Percentiles rank a stretch among this genome's conserved stretches.
Evolutionary conservation across 2,329 filamentous ascomycete genomes (phyloP).

Genomic region (Pyrenophora seminiperda): DNA sequence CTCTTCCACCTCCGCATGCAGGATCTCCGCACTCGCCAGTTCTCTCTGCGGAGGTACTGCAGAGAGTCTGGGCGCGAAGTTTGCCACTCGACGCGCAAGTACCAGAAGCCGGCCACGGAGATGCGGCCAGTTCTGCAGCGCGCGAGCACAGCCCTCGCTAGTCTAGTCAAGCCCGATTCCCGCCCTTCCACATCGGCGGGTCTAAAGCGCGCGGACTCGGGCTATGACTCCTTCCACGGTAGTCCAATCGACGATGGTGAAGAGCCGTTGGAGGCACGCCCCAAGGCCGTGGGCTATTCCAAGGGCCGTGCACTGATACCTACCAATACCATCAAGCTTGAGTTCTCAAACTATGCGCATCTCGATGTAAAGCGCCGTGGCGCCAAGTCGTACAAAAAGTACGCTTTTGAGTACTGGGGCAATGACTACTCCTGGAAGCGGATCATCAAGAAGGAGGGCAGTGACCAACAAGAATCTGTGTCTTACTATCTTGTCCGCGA

Average conservation of each 20-base stretch:
- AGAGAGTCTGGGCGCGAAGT: constrained; percentile 92
- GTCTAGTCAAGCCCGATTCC: constrained; percentile 61
- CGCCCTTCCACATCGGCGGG: constrained; percentile 50
- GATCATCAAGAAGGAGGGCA: constrained; percentile 68
- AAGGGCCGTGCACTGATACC: constrained; percentile 55
- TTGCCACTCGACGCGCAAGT: constrained; percentile 79
- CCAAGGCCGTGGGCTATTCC: constrained; percentile 42
- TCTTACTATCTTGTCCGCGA: constrained; percentile 81
- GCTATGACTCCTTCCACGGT: constrained; percentile 57
- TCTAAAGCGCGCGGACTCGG: constrained; percentile 63
- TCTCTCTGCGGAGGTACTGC: constrained; percentile 89
- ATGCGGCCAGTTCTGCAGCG: constrained; percentile 60
- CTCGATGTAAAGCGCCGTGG: constrained; percentile 78
- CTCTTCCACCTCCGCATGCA: constrained; percentile 97
- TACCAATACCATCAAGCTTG: constrained; percentile 82
- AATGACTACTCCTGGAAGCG: constrained; percentile 83
- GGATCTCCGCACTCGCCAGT: constrained; percentile 82
- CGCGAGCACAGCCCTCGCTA: constrained; percentile 65
- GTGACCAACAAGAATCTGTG: constrained; percentile 60
- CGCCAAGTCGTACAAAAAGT: constrained; percentile 70
- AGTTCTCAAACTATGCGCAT: constrained; percentile 97
- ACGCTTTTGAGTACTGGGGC: constrained; percentile 95
- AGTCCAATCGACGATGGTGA: constrained; percentile 21
- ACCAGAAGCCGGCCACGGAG: constrained; percentile 60
- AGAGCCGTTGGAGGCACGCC: constrained; percentile 30